Evolutionary conservation across 1,284 basidiomycete genomes (phyloP).

Genomic region (Cryptococcus amylolentus): DNA sequence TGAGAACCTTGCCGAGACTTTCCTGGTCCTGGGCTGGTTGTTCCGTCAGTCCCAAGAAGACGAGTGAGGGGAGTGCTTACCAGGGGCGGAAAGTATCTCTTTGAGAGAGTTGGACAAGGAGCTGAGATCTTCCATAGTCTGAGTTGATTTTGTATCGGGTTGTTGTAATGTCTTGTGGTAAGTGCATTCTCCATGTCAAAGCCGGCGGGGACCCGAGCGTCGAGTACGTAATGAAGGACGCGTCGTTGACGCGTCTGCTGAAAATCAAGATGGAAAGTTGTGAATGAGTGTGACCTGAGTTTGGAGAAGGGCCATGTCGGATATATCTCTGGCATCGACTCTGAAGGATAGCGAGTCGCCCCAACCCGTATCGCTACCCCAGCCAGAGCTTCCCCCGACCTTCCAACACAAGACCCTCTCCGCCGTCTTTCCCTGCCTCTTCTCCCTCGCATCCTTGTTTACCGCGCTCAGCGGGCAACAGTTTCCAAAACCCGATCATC

Average conservation of each 20-base stretch:
- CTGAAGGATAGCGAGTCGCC: too few species aligned
- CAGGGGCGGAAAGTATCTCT: not conserved
- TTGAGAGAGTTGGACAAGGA: not conserved
- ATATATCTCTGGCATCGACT: too few species aligned
- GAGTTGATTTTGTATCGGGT: too few species aligned
- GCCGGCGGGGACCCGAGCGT: too few species aligned
- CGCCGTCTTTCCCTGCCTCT: slow-evolving; percentile 32
- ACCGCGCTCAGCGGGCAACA: not conserved
- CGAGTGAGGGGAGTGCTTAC: not conserved
- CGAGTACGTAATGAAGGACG: too few species aligned
- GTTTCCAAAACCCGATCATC: slow-evolving; percentile 21
- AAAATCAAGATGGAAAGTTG: too few species aligned
- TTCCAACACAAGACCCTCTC: slow-evolving; percentile 41
- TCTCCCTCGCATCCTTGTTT: slow-evolving; percentile 22
- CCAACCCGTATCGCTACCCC: too few species aligned
- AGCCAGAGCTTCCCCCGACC: not conserved
- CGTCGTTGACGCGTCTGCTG: too few species aligned
- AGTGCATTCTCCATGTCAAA: too few species aligned
- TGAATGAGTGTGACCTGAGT: too few species aligned
- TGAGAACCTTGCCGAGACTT: slow-evolving; percentile 8
- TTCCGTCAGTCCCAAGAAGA: not conserved
- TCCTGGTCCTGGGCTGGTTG: not conserved
- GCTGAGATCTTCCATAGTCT: not conserved
- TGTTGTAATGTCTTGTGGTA: too few species aligned
- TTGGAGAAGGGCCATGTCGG: too few species aligned